phyloP scores from a whole-genome alignment of 2,329 filamentous ascomycete species.

The Mariannaea sp. region DNA sequence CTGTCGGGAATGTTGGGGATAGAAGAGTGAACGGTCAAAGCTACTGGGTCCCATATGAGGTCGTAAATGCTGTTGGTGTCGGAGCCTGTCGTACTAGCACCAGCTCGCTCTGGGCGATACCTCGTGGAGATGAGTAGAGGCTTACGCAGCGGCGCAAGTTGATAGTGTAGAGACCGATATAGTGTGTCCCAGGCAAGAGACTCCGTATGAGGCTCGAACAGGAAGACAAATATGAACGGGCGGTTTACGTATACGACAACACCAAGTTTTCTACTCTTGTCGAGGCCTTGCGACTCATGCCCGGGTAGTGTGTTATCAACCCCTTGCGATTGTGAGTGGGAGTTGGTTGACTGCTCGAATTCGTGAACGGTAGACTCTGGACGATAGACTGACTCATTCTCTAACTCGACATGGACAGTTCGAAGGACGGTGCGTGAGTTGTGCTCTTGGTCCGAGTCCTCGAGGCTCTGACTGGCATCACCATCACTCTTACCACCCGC shows the following conservation, averaged over 20 bases:
- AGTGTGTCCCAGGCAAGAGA: slow-evolving; percentile 60
- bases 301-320: slow-evolving; percentile 42
- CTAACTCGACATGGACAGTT: slow-evolving; percentile 69
- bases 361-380: slow-evolving; percentile 53
- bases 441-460: slow-evolving; percentile 42
- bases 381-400: slow-evolving; percentile 47
- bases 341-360: slow-evolving; percentile 45
- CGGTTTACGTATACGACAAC: slow-evolving; percentile 74
- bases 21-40: slow-evolving; percentile 63
- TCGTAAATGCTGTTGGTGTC: slow-evolving; percentile 57
- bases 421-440: slow-evolving; percentile 65
- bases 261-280: slow-evolving; percentile 62
- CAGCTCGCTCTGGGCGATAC: slow-evolving; percentile 58
- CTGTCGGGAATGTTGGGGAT: slow-evolving; percentile 68
- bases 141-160: slow-evolving; percentile 63
- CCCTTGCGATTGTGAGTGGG: slow-evolving; percentile 42
- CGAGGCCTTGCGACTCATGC: slow-evolving; percentile 52
- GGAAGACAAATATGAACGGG: slow-evolving; percentile 78
- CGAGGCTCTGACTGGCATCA: slow-evolving; percentile 40
- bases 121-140: slow-evolving; percentile 60
- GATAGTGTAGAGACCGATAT: slow-evolving; percentile 64
- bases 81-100: slow-evolving; percentile 37
- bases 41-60: slow-evolving; percentile 64
- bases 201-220: slow-evolving; percentile 66
- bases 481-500: slow-evolving; percentile 33